Evolutionary conservation across 176 grass and related monocot species (phyloP).

Genomic region (Triticum dicoccoides): DNA sequence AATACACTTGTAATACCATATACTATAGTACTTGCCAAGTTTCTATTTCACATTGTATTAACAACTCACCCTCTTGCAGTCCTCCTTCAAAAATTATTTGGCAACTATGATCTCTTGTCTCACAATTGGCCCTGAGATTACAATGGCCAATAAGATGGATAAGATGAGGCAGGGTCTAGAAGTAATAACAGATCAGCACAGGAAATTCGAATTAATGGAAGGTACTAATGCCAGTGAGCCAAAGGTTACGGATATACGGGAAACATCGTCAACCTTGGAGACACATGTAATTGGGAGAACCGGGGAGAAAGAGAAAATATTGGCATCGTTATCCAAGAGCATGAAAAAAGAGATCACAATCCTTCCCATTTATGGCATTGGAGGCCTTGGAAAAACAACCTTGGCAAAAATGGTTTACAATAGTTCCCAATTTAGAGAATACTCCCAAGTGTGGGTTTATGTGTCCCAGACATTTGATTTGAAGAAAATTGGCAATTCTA

Average conservation of each 20-base stretch:
- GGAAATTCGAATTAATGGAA: neutral
- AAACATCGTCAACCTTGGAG: neutral
- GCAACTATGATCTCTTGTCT: neutral
- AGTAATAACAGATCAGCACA: neutral
- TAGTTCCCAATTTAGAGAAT: neutral
- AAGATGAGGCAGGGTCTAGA: neutral
- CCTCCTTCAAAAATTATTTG: neutral
- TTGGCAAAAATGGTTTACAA: neutral
- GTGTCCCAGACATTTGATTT: conserved; percentile 30
- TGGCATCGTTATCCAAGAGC: neutral
- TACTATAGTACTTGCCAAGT: neutral
- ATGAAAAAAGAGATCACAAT: neutral
- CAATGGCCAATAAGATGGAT: neutral
- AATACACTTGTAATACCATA: neutral
- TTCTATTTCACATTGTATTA: neutral
- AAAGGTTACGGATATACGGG: neutral
- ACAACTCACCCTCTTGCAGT: neutral
- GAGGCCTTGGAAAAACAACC: neutral
- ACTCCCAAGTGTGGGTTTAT: conserved; percentile 24
- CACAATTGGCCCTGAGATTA: neutral
- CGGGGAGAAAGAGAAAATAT: neutral
- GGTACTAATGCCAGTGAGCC: neutral
- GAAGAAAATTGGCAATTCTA: neutral
- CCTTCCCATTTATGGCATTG: neutral
- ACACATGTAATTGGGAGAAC: neutral